These are phyloP conservation scores for Zygosaccharomyces gambellarensis DNA, from an alignment of 805 yeast genomes.

Conservation along the genomic window DNA sequence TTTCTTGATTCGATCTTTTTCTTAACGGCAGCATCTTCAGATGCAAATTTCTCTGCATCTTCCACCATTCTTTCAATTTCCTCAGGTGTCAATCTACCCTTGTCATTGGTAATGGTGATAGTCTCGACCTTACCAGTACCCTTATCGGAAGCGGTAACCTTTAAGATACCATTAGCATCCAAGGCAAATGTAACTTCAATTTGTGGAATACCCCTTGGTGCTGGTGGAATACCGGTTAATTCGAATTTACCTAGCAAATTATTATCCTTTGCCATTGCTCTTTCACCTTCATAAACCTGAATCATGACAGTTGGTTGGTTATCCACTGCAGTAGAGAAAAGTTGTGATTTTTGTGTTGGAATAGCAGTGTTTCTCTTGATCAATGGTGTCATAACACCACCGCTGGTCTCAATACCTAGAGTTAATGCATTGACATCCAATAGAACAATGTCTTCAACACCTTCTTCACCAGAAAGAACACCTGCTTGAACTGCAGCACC, in stretches of 20 bases:
- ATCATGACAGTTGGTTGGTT: conserved; percentile 93
- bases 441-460: conserved; percentile 83
- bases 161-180: conserved; percentile 96
- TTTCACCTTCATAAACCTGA: conserved; percentile 94
- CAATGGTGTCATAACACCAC: conserved; percentile 95
- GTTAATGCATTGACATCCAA: conserved; percentile 93
- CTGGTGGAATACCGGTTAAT: conserved; percentile 95
- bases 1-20: conserved; percentile 86
- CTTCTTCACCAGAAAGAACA: conserved; percentile 91
- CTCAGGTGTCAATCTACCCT: conserved; percentile 89
- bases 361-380: conserved; percentile 93
- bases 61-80: conserved; percentile 97
- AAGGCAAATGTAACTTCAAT: conserved; percentile 95
- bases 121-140: conserved; percentile 92
- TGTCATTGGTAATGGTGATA: conserved; percentile 87
- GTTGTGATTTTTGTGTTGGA: conserved; percentile 93
- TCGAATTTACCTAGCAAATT: conserved; percentile 95
- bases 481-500: conserved; percentile 99
- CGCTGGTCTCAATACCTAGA: conserved; percentile 93
- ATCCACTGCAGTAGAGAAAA: conserved; percentile 92
- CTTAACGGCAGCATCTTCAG: conserved; percentile 80
- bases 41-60: conserved; percentile 93
- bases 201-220: conserved; percentile 98
- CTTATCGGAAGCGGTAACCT: conserved; percentile 90
- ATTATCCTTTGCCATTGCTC: conserved; percentile 91